phyloP scores from a whole-genome alignment of 768 basidiomycete genomes.

The Amylocystis lapponica region DNA sequence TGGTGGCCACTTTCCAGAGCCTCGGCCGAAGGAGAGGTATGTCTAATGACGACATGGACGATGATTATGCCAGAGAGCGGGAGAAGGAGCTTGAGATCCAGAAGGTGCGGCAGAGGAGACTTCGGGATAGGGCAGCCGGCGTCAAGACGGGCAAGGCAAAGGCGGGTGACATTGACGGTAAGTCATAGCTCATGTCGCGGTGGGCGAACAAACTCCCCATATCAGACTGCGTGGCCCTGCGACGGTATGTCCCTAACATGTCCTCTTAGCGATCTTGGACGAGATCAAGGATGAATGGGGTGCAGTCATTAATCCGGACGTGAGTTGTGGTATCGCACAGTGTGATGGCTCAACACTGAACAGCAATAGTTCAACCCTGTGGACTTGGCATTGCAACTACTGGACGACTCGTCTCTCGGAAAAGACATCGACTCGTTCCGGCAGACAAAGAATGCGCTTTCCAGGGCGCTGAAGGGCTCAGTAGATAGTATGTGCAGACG shows the following conservation, averaged over 20 bases:
- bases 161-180: slow-evolving; percentile 83
- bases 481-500: slow-evolving; percentile 86
- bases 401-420: slow-evolving; percentile 69
- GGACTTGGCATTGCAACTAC: slow-evolving; percentile 82
- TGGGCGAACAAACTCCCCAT: no score
- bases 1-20: slow-evolving; percentile 66
- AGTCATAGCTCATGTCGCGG: no score
- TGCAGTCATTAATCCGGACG: slow-evolving; percentile 77
- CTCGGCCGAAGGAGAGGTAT: slow-evolving; percentile 48
- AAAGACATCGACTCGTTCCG: slow-evolving; percentile 77
- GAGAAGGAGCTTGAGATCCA: slow-evolving; percentile 60
- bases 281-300: slow-evolving; percentile 90
- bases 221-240: no score
- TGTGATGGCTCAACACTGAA: slow-evolving; percentile 7
- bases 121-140: slow-evolving; percentile 62
- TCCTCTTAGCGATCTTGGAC: slow-evolving; percentile 63
- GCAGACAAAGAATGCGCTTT: slow-evolving; percentile 69
- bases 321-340: slow-evolving; percentile 29
- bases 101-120: slow-evolving; percentile 59
- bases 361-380: slow-evolving; percentile 81
- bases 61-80: slow-evolving; percentile 51
- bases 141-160: slow-evolving; percentile 50
- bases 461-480: slow-evolving; percentile 77
- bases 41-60: slow-evolving; percentile 49
- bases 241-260: no score